Conservation (phyloP, 495 filamentous ascomycete genomes). For the Aspergillus ostianus region DNA sequence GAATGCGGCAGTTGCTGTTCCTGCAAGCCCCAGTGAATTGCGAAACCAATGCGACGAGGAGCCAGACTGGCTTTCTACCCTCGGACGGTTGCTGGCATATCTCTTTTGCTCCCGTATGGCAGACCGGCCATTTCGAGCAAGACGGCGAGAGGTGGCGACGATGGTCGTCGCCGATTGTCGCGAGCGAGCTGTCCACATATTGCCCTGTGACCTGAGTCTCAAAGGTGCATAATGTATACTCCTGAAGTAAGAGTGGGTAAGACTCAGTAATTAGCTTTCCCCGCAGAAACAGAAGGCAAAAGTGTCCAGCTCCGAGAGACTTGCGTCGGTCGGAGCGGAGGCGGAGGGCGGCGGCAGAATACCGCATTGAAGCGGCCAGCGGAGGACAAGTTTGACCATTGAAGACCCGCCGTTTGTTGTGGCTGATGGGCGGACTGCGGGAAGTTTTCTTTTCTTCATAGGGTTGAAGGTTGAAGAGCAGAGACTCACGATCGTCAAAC, state of each 20-base stretch:
- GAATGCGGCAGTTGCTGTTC: slow-evolving; percentile 36
- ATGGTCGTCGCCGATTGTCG: slow-evolving; percentile 26
- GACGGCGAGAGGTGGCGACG: slow-evolving; percentile 21
- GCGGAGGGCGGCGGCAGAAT: slow-evolving; percentile 42
- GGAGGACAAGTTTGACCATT: slow-evolving; percentile 8
- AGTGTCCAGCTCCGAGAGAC: background rate
- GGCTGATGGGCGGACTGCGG: background rate
- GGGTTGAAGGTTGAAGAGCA: background rate
- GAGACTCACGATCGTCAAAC: background rate
- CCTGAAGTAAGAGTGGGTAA: background rate
- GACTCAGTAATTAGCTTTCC: background rate
- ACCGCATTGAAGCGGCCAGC: slow-evolving; percentile 22
- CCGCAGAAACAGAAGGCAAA: slow-evolving; percentile 1
- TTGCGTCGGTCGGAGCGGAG: slow-evolving; percentile 29
- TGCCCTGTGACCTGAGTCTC: slow-evolving; percentile 11
- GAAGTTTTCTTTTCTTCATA: background rate
- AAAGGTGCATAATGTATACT: slow-evolving; percentile 9
- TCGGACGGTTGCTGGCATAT: slow-evolving; percentile 30
- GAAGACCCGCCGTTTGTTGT: background rate
- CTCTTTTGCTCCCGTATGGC: slow-evolving; percentile 26
- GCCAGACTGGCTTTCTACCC: slow-evolving; percentile 13
- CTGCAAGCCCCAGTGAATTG: slow-evolving; percentile 35
- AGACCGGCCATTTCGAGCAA: slow-evolving; percentile 19
- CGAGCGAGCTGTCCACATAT: slow-evolving; percentile 32
- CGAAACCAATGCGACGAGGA: slow-evolving; percentile 33